These are phyloP conservation scores for Halophytophthora batemanensis DNA, from an alignment of 352 stramenopile genomes.

Conservation along the genomic window DNA sequence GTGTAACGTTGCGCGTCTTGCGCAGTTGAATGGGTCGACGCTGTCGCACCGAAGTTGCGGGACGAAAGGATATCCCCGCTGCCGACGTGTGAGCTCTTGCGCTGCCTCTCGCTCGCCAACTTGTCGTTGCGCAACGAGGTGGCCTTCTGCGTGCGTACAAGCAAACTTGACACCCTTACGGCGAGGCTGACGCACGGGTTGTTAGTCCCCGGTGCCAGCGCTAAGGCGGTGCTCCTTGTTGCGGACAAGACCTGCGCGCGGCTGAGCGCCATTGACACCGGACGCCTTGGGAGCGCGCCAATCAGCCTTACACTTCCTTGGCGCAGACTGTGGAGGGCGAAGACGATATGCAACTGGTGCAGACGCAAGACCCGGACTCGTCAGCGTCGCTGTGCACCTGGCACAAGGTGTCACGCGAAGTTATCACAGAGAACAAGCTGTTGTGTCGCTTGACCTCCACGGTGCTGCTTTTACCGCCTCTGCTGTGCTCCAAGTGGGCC, in stretches of 20 bases:
- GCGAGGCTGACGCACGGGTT: constrained; percentile 66
- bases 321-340: constrained; percentile 53
- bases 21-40: too few relatives aligned
- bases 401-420: constrained; percentile 48
- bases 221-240: constrained; percentile 39
- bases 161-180: constrained; percentile 68
- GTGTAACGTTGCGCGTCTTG: too few relatives aligned
- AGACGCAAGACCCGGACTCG: constrained; percentile 30
- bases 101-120: constrained; percentile 57
- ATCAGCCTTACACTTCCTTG: constrained; percentile 44
- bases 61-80: too few relatives aligned
- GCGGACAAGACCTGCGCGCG: constrained; percentile 23
- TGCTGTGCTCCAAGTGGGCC: too few relatives aligned
- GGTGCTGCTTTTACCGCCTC: too few relatives aligned
- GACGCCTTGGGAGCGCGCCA: constrained; percentile 30
- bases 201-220: constrained; percentile 31
- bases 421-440: constrained; percentile 61
- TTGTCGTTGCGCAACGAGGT: constrained; percentile 54
- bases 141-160: constrained; percentile 75
- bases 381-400: constrained; percentile 38
- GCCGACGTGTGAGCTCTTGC: too few relatives aligned
- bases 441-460: too few relatives aligned
- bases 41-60: too few relatives aligned
- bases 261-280: constrained; percentile 31
- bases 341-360: constrained; percentile 39